These are phyloP conservation scores for Physcomitrellopsis africana DNA, from an alignment of 225 moss, liverwort and hornwort genomes.

Conservation along the genomic window DNA sequence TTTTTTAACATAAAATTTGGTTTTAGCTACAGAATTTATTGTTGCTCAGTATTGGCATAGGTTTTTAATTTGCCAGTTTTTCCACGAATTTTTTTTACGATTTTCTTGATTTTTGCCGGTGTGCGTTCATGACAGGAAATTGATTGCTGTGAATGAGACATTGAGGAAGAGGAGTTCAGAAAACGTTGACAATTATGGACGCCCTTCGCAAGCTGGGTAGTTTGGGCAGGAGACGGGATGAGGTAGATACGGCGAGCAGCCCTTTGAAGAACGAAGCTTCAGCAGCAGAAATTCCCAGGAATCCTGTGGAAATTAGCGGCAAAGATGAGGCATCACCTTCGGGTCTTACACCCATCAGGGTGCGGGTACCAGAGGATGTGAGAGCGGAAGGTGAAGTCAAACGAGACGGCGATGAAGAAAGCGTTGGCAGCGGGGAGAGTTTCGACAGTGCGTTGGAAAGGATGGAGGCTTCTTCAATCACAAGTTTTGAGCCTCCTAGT, in stretches of 20 bases:
- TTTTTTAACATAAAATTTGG: no score
- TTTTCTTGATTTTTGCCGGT: background rate
- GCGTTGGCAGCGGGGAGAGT: constrained; percentile 81
- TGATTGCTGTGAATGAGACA: no score
- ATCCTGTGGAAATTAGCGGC: constrained; percentile 2
- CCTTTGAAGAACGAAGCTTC: constrained; percentile 31
- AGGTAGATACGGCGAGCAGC: constrained; percentile 29
- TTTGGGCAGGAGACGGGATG: constrained; percentile 42
- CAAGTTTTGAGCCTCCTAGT: constrained; percentile 64
- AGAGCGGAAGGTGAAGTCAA: constrained; percentile 30
- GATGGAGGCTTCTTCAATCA: constrained; percentile 71
- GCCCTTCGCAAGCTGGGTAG: constrained; percentile 57
- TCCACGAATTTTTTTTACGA: background rate
- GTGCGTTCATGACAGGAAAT: background rate
- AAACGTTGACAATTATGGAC: constrained; percentile 39
- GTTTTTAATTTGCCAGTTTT: no score
- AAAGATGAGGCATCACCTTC: constrained; percentile 22
- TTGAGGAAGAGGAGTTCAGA: background rate
- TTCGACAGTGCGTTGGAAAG: constrained; percentile 90
- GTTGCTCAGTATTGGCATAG: no score
- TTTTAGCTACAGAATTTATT: no score
- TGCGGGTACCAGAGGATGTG: constrained; percentile 35
- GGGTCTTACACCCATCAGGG: constrained; percentile 42
- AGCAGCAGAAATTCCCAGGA: constrained; percentile 22
- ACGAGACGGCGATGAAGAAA: constrained; percentile 35